phyloP scores from a whole-genome alignment of 2,329 filamentous ascomycete species.

The Penicillium palitans region DNA sequence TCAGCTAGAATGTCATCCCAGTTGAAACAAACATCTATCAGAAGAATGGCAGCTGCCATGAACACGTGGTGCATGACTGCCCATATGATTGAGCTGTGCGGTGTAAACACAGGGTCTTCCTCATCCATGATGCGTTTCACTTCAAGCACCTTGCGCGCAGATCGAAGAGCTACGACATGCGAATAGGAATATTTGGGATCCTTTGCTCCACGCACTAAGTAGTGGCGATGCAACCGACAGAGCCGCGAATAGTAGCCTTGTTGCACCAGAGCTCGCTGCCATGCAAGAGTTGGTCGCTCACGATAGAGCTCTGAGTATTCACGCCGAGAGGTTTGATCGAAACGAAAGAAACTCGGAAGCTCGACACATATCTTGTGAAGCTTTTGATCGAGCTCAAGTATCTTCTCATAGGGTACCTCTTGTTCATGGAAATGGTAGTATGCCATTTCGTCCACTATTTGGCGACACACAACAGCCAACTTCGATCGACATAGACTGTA shows the following conservation, averaged over 20 bases:
- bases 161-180: conserved; percentile 38
- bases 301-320: conserved; percentile 32
- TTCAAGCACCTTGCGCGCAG: conserved; percentile 41
- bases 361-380: conserved; percentile 34
- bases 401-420: conserved; percentile 38
- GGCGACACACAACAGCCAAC: conserved; percentile 43
- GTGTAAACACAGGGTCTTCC: conserved; percentile 27
- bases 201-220: conserved; percentile 40
- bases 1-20: conserved; percentile 40
- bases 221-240: conserved; percentile 43
- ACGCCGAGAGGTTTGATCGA: conserved; percentile 33
- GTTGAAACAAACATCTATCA: conserved; percentile 46
- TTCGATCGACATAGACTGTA: conserved; percentile 48
- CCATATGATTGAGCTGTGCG: conserved; percentile 33
- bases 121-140: conserved; percentile 39
- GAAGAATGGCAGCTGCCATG: conserved; percentile 41
- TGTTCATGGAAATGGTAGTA: conserved; percentile 27
- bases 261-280: conserved; percentile 40
- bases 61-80: conserved; percentile 43
- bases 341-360: conserved; percentile 40
- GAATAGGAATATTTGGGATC: conserved; percentile 42
- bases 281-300: conserved; percentile 32
- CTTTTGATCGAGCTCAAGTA: conserved; percentile 41
- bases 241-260: conserved; percentile 39
- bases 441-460: conserved; percentile 41